Conservation (phyloP, 2,329 filamentous ascomycete species). For the Leptographium radiaticola region DNA sequence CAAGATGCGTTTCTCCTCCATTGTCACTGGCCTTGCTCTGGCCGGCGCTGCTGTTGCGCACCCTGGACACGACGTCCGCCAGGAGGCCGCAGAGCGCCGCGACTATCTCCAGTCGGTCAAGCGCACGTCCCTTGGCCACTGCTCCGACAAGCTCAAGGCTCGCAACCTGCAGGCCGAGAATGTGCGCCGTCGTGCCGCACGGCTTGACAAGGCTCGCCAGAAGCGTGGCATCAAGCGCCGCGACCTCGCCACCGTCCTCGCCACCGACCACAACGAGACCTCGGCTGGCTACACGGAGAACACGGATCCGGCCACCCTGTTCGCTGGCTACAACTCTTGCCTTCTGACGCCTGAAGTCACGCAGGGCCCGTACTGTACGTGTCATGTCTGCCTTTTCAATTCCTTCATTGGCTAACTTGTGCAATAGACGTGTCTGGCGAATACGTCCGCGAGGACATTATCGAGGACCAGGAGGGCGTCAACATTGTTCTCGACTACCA, state of each 20-base stretch:
- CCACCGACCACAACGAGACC: slow-evolving; percentile 18
- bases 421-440: slow-evolving; percentile 31
- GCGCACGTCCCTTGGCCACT: slow-evolving; percentile 22
- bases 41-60: slow-evolving; percentile 18
- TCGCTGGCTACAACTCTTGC: slow-evolving; percentile 30
- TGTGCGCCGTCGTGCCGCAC: slow-evolving; percentile 21
- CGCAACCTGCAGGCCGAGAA: slow-evolving; percentile 23
- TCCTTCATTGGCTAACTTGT: background rate
- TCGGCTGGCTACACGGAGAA: slow-evolving; percentile 16
- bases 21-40: slow-evolving; percentile 13
- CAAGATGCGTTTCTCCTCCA: slow-evolving; percentile 11
- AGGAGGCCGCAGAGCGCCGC: slow-evolving; percentile 27
- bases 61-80: slow-evolving; percentile 26
- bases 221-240: slow-evolving; percentile 2
- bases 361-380: slow-evolving; percentile 35
- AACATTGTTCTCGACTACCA: slow-evolving; percentile 37
- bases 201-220: background rate
- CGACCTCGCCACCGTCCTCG: background rate
- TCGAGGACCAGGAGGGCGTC: slow-evolving; percentile 33
- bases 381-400: background rate
- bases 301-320: slow-evolving; percentile 23
- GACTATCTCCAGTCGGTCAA: slow-evolving; percentile 21
- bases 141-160: slow-evolving; percentile 24
- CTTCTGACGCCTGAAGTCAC: slow-evolving; percentile 39
- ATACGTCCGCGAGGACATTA: slow-evolving; percentile 32